Evolutionary conservation across 768 basidiomycete species (phyloP), one percentile per base, ranked within the genome.

Genomic region (Boletus rex-veris): DNA sequence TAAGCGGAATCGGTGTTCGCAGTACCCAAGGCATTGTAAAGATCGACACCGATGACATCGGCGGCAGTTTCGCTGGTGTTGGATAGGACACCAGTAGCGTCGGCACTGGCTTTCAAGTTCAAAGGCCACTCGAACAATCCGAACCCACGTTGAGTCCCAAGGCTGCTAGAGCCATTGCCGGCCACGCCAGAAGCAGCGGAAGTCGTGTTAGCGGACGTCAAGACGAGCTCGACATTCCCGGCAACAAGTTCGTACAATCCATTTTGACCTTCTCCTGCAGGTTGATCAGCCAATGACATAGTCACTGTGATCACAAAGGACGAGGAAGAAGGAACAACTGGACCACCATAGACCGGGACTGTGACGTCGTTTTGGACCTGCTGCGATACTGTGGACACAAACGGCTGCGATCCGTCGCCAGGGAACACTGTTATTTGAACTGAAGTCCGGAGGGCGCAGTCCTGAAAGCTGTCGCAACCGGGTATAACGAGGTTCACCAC

Each of bases 51-150:
- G 36, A 87, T 65, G 14, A 65, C 58, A 62, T 94, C 90, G 12
- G 88, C 70, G 3, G 78, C 52, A 3, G 94, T 94, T 66, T 88
- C 74, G 11, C 85, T 82, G 3, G 80, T 68, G 65, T 92, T 93
- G 1, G 85, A 74, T 40, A 95, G 73, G 3, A 73, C 66, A 11
- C 79, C 72, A 4, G 84, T 83, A 7, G 85, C 86, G 63, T 91
- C 85, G 21, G 78, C 69, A 33, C 72, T 69, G 3, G 68, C 53
- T 2, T 71, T 69, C 10, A 73, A 67, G 49, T 71, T 72, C 31
- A 87, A 71, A 21, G 87, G 83, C 90, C 90, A 98, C 69, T 98
- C 96, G 58, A 90, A 86, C 61, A 97, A 85, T 12, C 96, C 96
- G 64, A 91, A 94, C 3, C 84, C 84, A 19, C 67, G 74, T 36